Conservation (phyloP, 495 filamentous ascomycete genomes). For the Niebla homalea region DNA sequence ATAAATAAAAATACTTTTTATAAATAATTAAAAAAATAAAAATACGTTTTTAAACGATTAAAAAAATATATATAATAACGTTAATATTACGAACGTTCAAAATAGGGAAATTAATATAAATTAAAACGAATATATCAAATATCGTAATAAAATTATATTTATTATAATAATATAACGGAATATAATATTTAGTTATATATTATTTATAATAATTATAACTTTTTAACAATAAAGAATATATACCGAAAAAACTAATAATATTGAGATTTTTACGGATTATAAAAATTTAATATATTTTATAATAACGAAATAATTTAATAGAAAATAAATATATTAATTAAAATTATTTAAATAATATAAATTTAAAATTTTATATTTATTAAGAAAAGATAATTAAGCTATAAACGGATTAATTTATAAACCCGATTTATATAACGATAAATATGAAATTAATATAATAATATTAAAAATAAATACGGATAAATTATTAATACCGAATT, state of each 20-base stretch:
- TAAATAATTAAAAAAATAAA: constrained; percentile 7
- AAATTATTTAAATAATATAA: constrained; percentile 1
- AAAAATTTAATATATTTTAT: constrained; percentile 4
- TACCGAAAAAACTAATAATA: too few relatives aligned
- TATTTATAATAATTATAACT: constrained; percentile 10
- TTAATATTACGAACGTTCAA: constrained; percentile 9
- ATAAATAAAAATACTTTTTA: constrained; percentile 7
- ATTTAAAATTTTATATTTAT: background rate
- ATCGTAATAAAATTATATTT: constrained; percentile 8
- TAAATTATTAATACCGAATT: background rate
- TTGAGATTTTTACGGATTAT: background rate
- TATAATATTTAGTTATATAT: constrained; percentile 7
- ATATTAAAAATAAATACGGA: background rate
- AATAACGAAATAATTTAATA: background rate
- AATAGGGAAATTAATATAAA: background rate
- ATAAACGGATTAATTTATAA: background rate
- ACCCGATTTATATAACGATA: background rate
- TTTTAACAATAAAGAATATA: too few relatives aligned
- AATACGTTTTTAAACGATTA: constrained; percentile 7
- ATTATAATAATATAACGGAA: constrained; percentile 4
- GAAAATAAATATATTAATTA: background rate
- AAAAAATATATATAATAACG: constrained; percentile 7
- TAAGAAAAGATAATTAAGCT: background rate
- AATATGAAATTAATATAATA: background rate
- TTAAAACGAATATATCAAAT: constrained; percentile 13